phyloP scores from a whole-genome alignment of 345 rosid genomes.

The Boechera retrofracta region DNA sequence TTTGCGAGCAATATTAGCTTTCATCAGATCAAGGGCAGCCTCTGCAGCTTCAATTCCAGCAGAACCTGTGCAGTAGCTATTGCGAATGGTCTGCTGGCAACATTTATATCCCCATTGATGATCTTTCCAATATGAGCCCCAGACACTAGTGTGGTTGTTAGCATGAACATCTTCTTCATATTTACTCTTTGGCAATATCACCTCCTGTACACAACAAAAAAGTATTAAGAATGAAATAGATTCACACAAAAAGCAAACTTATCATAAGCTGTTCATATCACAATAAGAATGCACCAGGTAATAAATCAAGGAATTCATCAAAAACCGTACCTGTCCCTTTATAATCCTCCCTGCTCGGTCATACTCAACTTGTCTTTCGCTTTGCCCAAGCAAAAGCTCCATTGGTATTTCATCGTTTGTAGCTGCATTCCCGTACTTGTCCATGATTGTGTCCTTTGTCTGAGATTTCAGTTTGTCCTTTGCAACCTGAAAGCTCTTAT shows the following conservation, averaged over 20 bases:
- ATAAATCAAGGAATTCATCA: background rate
- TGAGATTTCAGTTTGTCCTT: constrained; percentile 61
- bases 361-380: constrained; percentile 74
- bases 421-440: constrained; percentile 75
- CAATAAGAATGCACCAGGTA: background rate
- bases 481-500: constrained; percentile 52
- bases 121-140: constrained; percentile 96
- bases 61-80: constrained; percentile 90
- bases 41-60: constrained; percentile 96
- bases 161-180: constrained; percentile 67
- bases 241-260: background rate
- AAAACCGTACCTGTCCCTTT: constrained; percentile 63
- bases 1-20: constrained; percentile 79
- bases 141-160: constrained; percentile 82
- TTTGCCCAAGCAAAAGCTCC: constrained; percentile 72
- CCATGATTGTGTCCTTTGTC: constrained; percentile 61
- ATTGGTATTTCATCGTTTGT: constrained; percentile 61
- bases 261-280: background rate
- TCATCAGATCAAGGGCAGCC: constrained; percentile 85
- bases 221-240: background rate
- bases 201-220: constrained; percentile 48
- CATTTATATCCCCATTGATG: constrained; percentile 94
- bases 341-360: constrained; percentile 69
- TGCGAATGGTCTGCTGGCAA: constrained; percentile 77
- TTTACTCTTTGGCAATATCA: constrained; percentile 69